These are phyloP conservation scores for Chlorociboria aeruginascens DNA, from an alignment of 495 filamentous ascomycete genomes.

Conservation along the genomic window DNA sequence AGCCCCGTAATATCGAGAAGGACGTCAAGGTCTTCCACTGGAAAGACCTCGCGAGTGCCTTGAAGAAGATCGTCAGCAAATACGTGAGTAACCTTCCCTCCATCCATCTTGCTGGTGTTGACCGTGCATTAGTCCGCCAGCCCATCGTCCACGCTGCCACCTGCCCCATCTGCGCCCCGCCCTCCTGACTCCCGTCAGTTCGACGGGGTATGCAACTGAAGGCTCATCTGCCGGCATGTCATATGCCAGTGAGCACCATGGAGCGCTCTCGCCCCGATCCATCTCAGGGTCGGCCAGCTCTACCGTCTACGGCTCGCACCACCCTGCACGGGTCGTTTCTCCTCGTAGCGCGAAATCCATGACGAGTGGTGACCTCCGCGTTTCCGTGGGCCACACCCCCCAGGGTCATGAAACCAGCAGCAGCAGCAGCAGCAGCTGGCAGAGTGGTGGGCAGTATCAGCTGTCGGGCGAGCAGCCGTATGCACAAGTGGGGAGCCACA, in stretches of 20 bases:
- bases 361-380: slow-evolving; percentile 16
- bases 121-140: slow-evolving; percentile 16
- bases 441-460: slow-evolving; percentile 8
- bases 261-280: slow-evolving; percentile 14
- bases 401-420: slow-evolving; percentile 3
- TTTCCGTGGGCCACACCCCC: slow-evolving; percentile 9
- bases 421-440: slow-evolving; percentile 7
- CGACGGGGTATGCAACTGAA: slow-evolving; percentile 17
- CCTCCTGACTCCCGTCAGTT: slow-evolving; percentile 17
- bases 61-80: slow-evolving; percentile 98
- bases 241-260: slow-evolving; percentile 13
- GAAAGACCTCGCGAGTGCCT: slow-evolving; percentile 66
- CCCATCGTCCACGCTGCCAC: slow-evolving; percentile 21
- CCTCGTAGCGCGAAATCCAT: slow-evolving; percentile 14
- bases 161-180: slow-evolving; percentile 15
- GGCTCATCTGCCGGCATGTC: slow-evolving; percentile 11
- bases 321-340: slow-evolving; percentile 15
- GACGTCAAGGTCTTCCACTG: slow-evolving; percentile 97
- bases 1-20: slow-evolving; percentile 96
- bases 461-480: slow-evolving; percentile 1
- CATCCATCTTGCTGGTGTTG: background rate
- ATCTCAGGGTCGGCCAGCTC: slow-evolving; percentile 15
- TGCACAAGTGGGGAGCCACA: slow-evolving; percentile 1
- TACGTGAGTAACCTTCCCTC: slow-evolving; percentile 49
- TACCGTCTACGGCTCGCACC: slow-evolving; percentile 6